These are phyloP conservation scores for Zymoseptoria tritici DNA, from an alignment of 2,329 filamentous ascomycete genomes.

Conservation along the genomic window DNA sequence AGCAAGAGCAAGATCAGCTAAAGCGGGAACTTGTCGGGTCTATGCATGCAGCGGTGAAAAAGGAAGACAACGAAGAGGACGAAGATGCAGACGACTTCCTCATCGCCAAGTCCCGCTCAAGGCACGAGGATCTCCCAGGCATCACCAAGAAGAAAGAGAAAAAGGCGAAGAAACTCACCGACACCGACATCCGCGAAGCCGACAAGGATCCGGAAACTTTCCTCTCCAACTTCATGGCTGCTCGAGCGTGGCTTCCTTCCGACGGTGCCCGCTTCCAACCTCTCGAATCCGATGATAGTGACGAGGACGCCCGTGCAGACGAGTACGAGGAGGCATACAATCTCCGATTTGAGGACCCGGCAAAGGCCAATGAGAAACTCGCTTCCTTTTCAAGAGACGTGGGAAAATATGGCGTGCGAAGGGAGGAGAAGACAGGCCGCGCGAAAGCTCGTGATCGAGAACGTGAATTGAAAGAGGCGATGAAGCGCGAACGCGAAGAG, in stretches of 20 bases:
- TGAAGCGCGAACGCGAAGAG: constrained; percentile 66
- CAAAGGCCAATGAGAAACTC: constrained; percentile 78
- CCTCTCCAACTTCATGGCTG: constrained; percentile 90
- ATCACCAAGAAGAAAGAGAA: constrained; percentile 24
- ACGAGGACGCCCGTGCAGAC: constrained; percentile 66
- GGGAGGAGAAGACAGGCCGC: constrained; percentile 76
- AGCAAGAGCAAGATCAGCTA: constrained; percentile 77
- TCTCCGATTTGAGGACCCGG: constrained; percentile 87
- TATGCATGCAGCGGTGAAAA: constrained; percentile 59
- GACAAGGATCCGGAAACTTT: constrained; percentile 87
- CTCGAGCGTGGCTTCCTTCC: constrained; percentile 77
- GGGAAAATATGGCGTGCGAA: constrained; percentile 73
- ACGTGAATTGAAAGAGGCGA: constrained; percentile 67
- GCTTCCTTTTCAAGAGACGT: constrained; percentile 85
- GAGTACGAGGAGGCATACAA: constrained; percentile 92
- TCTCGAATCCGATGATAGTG: constrained; percentile 87
- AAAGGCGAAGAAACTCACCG: constrained; percentile 33
- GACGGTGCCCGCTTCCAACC: constrained; percentile 63
- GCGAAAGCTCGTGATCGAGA: constrained; percentile 74
- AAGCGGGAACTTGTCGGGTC: constrained; percentile 71
- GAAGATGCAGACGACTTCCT: constrained; percentile 63
- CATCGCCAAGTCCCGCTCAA: constrained; percentile 57
- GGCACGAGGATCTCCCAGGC: constrained; percentile 21
- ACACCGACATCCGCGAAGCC: constrained; percentile 64
- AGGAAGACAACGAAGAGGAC: constrained; percentile 41